Conservation (phyloP, 495 filamentous ascomycete genomes). For the Podospora conica region DNA sequence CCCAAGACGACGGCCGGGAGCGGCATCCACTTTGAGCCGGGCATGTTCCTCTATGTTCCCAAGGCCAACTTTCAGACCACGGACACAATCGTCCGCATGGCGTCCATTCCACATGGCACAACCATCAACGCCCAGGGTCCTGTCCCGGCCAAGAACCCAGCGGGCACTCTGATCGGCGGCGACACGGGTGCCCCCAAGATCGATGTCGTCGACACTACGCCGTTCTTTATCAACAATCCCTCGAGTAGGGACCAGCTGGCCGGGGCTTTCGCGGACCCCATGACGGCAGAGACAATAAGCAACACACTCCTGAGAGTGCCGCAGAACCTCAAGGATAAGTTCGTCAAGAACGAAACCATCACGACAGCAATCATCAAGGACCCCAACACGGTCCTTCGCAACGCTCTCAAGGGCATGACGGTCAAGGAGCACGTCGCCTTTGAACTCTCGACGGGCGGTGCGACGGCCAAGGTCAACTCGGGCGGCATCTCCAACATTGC, state of each 20-base stretch:
- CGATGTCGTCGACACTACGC: background rate
- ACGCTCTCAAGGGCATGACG: background rate
- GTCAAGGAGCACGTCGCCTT: constrained; percentile 2
- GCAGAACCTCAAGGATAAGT: background rate
- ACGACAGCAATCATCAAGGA: background rate
- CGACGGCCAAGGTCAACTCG: background rate
- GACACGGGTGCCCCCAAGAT: background rate
- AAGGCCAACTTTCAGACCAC: background rate
- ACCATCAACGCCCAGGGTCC: constrained; percentile 6
- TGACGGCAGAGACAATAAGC: background rate
- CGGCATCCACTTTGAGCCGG: constrained; percentile 3
- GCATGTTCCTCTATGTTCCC: constrained; percentile 1
- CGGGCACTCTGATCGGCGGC: background rate
- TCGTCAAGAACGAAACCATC: background rate
- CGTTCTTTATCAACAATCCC: background rate
- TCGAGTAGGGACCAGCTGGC: background rate
- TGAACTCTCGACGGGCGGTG: background rate
- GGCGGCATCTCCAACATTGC: constrained; percentile 5
- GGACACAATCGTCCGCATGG: constrained; percentile 7
- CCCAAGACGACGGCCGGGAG: background rate
- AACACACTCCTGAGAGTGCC: background rate
- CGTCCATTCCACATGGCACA: constrained; percentile 8
- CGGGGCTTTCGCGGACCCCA: background rate
- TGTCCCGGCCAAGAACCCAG: background rate
- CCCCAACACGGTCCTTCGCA: constrained; percentile 2